Evolutionary conservation across 1,139 yeast genomes (phyloP).

Genomic region (Zygoascus hellenicus): DNA sequence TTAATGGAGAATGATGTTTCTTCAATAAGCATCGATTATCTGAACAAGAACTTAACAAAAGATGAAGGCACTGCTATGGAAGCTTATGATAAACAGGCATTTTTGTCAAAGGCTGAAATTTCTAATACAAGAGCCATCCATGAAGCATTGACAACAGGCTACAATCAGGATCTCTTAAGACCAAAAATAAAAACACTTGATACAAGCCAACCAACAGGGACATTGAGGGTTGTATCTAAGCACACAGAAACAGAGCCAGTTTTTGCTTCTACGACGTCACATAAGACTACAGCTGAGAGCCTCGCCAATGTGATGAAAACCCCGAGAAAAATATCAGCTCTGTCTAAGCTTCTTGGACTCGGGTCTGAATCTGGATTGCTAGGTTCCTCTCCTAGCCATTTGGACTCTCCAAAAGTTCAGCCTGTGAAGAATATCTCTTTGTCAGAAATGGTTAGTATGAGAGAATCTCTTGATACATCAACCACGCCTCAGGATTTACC

Average conservation of each 20-base stretch:
- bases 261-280: constrained; percentile 20
- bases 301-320: constrained; percentile 21
- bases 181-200: constrained; percentile 20
- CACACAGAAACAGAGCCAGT: constrained; percentile 24
- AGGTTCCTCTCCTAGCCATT: too few species aligned
- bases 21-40: constrained; percentile 55
- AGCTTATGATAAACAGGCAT: constrained; percentile 48
- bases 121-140: constrained; percentile 23
- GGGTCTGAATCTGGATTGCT: too few species aligned
- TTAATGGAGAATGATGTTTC: constrained; percentile 84
- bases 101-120: constrained; percentile 22
- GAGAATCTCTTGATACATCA: too few species aligned
- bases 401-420: too few species aligned
- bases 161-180: constrained; percentile 20
- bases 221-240: constrained; percentile 16
- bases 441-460: too few species aligned
- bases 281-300: constrained; percentile 13
- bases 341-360: constrained; percentile 19
- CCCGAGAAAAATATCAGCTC: constrained; percentile 21
- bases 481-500: too few species aligned
- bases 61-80: constrained; percentile 49
- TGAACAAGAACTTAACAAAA: constrained; percentile 26
- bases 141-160: constrained; percentile 19
- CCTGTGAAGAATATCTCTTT: too few species aligned
- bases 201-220: background rate